Evolutionary conservation across 1,284 basidiomycete species (phyloP).

Genomic region (Rhodotorula sp.): DNA sequence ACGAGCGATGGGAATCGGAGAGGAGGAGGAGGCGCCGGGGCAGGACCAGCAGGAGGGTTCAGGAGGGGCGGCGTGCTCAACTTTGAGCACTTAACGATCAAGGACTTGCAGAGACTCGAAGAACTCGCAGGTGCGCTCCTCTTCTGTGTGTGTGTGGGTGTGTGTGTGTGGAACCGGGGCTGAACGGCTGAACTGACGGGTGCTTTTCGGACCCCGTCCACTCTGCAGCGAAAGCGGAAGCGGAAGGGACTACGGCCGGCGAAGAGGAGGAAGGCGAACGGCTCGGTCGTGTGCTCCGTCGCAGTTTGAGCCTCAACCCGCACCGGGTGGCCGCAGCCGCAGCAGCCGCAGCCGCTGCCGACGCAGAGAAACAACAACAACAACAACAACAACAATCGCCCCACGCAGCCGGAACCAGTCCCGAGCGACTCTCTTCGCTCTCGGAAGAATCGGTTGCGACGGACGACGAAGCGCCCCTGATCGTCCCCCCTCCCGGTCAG

Average conservation of each 20-base stretch:
- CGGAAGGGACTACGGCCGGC: slow-evolving; percentile 45
- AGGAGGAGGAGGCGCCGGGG: slow-evolving; percentile 53
- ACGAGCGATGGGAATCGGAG: slow-evolving; percentile 49
- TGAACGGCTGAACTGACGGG: too few species aligned
- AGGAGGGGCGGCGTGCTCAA: slow-evolving; percentile 53
- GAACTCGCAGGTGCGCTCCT: slow-evolving; percentile 85
- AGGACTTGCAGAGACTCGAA: slow-evolving; percentile 87
- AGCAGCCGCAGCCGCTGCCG: slow-evolving; percentile 44
- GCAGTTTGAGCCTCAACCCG: slow-evolving; percentile 85
- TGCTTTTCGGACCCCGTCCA: too few species aligned
- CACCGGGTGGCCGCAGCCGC: slow-evolving; percentile 53
- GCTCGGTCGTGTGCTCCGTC: slow-evolving; percentile 74
- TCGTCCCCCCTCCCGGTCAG: slow-evolving; percentile 80
- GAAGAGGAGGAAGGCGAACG: slow-evolving; percentile 71
- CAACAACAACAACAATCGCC: too few species aligned
- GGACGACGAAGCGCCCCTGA: slow-evolving; percentile 82
- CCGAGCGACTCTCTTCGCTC: slow-evolving; percentile 11
- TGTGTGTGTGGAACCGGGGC: too few species aligned
- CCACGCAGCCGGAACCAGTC: neutral
- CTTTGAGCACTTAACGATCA: slow-evolving; percentile 72
- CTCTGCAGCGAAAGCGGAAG: slow-evolving; percentile 53
- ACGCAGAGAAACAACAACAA: neutral
- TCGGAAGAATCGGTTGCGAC: slow-evolving; percentile 49
- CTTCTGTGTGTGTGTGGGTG: too few species aligned
- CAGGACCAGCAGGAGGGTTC: too few species aligned